Evolutionary conservation across 1,139 yeast species (phyloP).

Genomic region (Magnusiomyces suaveolens): DNA sequence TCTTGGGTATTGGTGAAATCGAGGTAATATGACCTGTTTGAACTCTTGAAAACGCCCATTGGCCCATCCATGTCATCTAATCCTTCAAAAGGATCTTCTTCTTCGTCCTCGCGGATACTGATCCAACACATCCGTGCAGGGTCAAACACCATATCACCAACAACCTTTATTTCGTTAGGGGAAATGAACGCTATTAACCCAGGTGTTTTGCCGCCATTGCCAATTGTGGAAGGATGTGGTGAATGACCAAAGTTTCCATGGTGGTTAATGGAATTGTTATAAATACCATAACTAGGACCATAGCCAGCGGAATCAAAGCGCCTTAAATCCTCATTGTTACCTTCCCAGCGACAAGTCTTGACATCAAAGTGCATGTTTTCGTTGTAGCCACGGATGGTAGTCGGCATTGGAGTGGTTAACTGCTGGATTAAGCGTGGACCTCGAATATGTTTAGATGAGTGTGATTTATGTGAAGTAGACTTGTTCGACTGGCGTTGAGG

Average conservation of each 20-base stretch:
- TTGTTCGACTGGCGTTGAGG: not conserved
- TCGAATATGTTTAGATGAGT: not conserved
- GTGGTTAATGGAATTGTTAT: not conserved
- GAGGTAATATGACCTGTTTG: not conserved
- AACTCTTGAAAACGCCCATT: not conserved
- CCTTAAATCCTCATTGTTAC: slow-evolving; percentile 50
- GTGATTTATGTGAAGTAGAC: not conserved
- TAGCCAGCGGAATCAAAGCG: slow-evolving; percentile 36
- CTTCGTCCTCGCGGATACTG: slow-evolving; percentile 29
- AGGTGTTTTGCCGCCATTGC: slow-evolving; percentile 15
- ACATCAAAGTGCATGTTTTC: slow-evolving; percentile 49
- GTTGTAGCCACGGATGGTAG: slow-evolving; percentile 24
- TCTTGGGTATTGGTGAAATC: not conserved
- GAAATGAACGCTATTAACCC: slow-evolving; percentile 34
- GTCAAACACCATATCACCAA: slow-evolving; percentile 54
- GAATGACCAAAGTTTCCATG: not conserved
- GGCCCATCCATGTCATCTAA: slow-evolving; percentile 34
- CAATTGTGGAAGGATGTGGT: not conserved
- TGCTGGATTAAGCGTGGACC: slow-evolving; percentile 32
- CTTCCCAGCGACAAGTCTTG: slow-evolving; percentile 51
- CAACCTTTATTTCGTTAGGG: slow-evolving; percentile 32
- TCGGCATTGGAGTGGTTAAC: slow-evolving; percentile 26
- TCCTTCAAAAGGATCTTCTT: slow-evolving; percentile 46
- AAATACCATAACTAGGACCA: not conserved
- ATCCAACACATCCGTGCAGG: slow-evolving; percentile 51